Base-by-base conservation (phyloP, 306 rosid genomes). In the Sicyos edulis region DNA sequence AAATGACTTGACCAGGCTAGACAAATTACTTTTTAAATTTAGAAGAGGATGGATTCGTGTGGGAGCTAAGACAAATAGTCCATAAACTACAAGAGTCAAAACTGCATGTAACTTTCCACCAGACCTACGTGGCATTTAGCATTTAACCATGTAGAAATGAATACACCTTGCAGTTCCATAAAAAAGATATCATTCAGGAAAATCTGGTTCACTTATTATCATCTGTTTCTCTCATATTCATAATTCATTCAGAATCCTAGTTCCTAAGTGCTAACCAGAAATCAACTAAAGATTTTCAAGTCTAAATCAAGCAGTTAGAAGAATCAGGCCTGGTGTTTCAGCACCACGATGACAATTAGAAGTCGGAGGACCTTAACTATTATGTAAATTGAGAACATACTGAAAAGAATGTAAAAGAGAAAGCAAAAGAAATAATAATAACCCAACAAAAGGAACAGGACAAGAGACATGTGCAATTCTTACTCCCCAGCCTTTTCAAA, bases 401-500 rank as follows among this genome's bases (percentile, higher is more conserved):
- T 60, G 8, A 20, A 34, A 67, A 60, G 24, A 74, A 10, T 7
- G 34, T 37, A 24, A 45, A 37, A 71, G 50, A 59, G 50, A 51
- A 34, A 54, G 58, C 40, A 68, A 63, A 32, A 10, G 3, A 12
- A 54, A 53, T 21, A 14, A 24, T 21, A 24, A 29, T 74, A 73
- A 20, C 58, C 47, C 37, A 32, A 10, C n/a, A 29, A 10, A 13
- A 50, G 64, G 45, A 19, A 26, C 57, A 37, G 58, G 17, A 74
- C 54, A 45, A 73, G 40, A 9, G 54, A 45, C 42, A 3, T 51
- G 50, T 40, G 75, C 57, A 34, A 29, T 71, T 78, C 97, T 87
- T 93, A 90, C 98, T 90, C 95, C 83, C 97, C 97, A 52, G 97
- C 86, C 72, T 90, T 90, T 77, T 93, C 97, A 79, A 90, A 93